A percentile compares a stretch with the other conserved stretches of the same genome.
Evolutionary conservation across 352 stramenopile species (phyloP).

Genomic region (Phytophthora rubi): DNA sequence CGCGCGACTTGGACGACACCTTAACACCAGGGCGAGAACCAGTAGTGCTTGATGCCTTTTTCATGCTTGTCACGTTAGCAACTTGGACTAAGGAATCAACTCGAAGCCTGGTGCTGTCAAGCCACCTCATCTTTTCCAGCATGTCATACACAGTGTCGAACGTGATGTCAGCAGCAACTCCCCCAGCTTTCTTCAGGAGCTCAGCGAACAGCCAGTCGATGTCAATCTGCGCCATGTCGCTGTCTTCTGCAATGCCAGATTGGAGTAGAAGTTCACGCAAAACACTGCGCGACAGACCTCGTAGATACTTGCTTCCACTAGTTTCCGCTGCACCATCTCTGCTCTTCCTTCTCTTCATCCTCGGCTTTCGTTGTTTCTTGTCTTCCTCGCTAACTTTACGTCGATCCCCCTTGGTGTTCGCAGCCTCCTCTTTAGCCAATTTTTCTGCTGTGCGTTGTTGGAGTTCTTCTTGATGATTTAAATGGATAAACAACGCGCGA

Average conservation of each 20-base stretch:
- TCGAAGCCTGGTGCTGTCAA: constrained; percentile 36
- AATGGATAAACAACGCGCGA: constrained; percentile 47
- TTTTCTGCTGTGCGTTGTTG: constrained; percentile 25
- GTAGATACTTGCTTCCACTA: constrained; percentile 43
- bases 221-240: constrained; percentile 38
- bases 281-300: constrained; percentile 44
- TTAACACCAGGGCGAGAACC: not conserved
- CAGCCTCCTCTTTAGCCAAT: constrained; percentile 4
- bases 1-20: not conserved
- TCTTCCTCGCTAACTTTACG: not conserved
- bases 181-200: constrained; percentile 33
- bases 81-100: constrained; percentile 30
- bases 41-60: constrained; percentile 1
- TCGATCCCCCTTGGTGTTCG: not conserved
- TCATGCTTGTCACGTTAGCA: constrained; percentile 3
- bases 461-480: constrained; percentile 38
- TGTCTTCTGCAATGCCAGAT: constrained; percentile 41
- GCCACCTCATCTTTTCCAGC: constrained; percentile 38
- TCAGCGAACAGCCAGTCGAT: constrained; percentile 50
- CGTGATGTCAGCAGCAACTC: constrained; percentile 36
- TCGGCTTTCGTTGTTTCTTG: constrained; percentile 21
- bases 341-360: constrained; percentile 43
- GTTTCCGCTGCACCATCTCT: constrained; percentile 3
- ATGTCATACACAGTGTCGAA: constrained; percentile 48
- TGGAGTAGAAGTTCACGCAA: constrained; percentile 49